Conservation (phyloP, 805 yeast species). For the Clavispora phyllophila region DNA sequence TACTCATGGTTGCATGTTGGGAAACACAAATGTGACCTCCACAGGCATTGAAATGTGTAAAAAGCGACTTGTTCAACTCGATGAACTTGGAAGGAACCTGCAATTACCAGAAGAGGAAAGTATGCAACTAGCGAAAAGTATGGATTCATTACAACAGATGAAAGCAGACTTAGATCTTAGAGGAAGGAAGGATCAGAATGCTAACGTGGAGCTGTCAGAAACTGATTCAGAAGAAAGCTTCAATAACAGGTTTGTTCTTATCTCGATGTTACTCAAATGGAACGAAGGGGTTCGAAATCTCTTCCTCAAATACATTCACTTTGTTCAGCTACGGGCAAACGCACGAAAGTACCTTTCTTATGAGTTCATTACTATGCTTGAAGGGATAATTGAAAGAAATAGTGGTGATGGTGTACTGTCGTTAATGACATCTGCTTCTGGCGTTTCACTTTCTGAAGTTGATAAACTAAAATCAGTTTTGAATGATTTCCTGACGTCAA, state of each 20-base stretch:
- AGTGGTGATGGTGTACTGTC: conserved; percentile 44
- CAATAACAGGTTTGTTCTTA: conserved; percentile 34
- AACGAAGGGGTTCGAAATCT: conserved; percentile 31
- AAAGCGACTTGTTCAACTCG: conserved; percentile 24
- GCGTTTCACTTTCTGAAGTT: neutral
- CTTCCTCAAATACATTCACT: conserved; percentile 32
- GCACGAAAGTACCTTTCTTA: conserved; percentile 28
- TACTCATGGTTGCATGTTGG: conserved; percentile 27
- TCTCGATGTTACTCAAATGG: conserved; percentile 40
- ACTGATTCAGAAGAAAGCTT: conserved; percentile 14
- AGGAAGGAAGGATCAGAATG: conserved; percentile 6
- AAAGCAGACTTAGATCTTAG: conserved; percentile 9
- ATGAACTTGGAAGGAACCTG: neutral
- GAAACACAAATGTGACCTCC: conserved; percentile 21
- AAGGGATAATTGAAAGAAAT: conserved; percentile 24
- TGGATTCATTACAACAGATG: conserved; percentile 4
- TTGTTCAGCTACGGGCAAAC: conserved; percentile 25
- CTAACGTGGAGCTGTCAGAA: conserved; percentile 3
- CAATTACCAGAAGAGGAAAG: neutral
- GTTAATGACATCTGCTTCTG: conserved; percentile 3
- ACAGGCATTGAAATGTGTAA: conserved; percentile 24
- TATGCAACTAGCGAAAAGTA: neutral
- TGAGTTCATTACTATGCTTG: conserved; percentile 30
- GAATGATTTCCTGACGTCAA: conserved; percentile 8
- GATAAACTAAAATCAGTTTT: neutral